A percentile compares a stretch with the other conserved stretches of the same genome.
Conservation (phyloP, 1,284 basidiomycete genomes). For the Pisolithus thermaeus region DNA sequence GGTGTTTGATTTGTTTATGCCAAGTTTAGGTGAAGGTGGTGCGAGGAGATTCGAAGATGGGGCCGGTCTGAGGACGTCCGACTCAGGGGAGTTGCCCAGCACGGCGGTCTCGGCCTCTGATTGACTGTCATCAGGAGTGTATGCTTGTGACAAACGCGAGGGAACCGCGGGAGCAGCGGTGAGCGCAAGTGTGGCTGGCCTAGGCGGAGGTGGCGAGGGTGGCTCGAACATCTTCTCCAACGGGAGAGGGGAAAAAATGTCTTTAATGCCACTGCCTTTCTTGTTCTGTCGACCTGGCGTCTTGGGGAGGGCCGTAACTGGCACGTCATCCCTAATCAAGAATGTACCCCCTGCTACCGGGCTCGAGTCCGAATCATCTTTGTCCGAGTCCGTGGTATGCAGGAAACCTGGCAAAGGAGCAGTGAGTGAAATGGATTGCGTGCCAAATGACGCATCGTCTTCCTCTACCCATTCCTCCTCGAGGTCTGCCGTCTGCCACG, state of each 20-base stretch:
- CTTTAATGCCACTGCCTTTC: slow-evolving; percentile 59
- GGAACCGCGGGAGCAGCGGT: slow-evolving; percentile 29
- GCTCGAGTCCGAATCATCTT: slow-evolving; percentile 26
- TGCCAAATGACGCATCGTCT: slow-evolving; percentile 33
- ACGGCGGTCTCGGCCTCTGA: slow-evolving; percentile 21
- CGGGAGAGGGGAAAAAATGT: slow-evolving; percentile 80
- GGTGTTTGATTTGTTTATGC: slow-evolving; percentile 29
- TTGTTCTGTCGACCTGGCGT: slow-evolving; percentile 55
- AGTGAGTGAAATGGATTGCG: slow-evolving; percentile 57
- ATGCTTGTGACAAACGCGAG: slow-evolving; percentile 31
- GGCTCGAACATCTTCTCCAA: slow-evolving; percentile 90
- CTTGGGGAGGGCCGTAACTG: slow-evolving; percentile 50
- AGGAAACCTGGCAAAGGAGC: slow-evolving; percentile 52
- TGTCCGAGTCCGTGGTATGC: slow-evolving; percentile 34
- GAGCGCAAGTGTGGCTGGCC: slow-evolving; percentile 19
- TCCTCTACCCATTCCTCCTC: slow-evolving; percentile 75
- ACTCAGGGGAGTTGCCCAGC: slow-evolving; percentile 7
- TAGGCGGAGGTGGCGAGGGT: slow-evolving; percentile 59
- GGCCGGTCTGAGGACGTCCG: slow-evolving; percentile 8
- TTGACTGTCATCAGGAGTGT: slow-evolving; percentile 24
- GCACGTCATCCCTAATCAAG: slow-evolving; percentile 69
- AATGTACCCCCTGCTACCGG: slow-evolving; percentile 59
- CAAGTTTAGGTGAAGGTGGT: slow-evolving; percentile 5
- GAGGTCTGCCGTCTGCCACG: slow-evolving; percentile 75
- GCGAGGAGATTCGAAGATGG: slow-evolving; percentile 19